Evolutionary conservation across 2,329 filamentous ascomycete genomes (phyloP), one percentile per base, ranked within the genome.

Genomic region (Tricladium varicosporioides): DNA sequence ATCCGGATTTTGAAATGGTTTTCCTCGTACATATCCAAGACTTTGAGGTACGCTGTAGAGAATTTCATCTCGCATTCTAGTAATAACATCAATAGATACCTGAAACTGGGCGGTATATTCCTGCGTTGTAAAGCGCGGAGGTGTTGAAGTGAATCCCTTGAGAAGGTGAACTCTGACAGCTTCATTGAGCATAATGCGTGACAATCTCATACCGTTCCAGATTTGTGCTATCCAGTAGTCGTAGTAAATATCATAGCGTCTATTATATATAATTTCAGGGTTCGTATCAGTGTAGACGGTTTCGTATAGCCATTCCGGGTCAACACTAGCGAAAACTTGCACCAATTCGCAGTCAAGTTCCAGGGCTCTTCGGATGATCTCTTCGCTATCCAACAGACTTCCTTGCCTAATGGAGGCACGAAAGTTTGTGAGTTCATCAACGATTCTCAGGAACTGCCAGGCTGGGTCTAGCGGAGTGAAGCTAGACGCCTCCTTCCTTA

Each of bases 371-470:
- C 46, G 31, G 11, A 64, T 54, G 19, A 62, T 56, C 1, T 45
- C 40, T 51, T 49, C 45, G 1, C 36, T 48, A 31, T 50, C 40
- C 2, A 18, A 51, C 7, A 60, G 9, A 18, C n/a, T 19, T 3
- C 57, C 56, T 27, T 51, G 27, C 7, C 50, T 51, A 14, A 65
- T 43, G 15, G 47, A 52, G 14, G 50, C 46, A n/a, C 63, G 51
- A 16, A 64, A 54, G 19, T 54, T 48, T n/a, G 58, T 52, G 36
- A 60, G 60, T 16, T 63, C 53, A 10, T 63, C 59, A 22, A 79
- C 72, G 1, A 77, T 72, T 33, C 72, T 72, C n/a, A 75, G 73
- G n/a, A 80, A 64, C 19, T 71, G 70, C 66, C 74, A 76, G 2
- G 72, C 72, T 1, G 75, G 72, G 18, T 75, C 72, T n/a, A 65